Evolutionary conservation across 1,284 basidiomycete genomes (phyloP).

Genomic region (Phellinidium pouzarii): DNA sequence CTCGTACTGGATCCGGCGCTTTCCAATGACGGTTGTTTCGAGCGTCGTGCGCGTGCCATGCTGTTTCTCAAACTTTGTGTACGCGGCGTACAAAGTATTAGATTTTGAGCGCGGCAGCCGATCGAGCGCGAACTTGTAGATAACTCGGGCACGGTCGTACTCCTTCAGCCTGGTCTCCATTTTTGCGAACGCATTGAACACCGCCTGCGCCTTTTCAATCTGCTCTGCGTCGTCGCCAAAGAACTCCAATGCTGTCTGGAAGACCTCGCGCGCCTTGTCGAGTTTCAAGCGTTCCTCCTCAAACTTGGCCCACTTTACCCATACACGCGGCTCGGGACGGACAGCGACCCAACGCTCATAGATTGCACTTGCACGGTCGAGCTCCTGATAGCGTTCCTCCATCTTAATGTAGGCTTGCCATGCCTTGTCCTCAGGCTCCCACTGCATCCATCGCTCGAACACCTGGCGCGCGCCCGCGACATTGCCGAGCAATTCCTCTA

Average conservation of each 20-base stretch:
- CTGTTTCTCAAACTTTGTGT: constrained; percentile 98
- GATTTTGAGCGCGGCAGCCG: constrained; percentile 90
- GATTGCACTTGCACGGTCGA: constrained; percentile 85
- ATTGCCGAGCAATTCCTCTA: constrained; percentile 96
- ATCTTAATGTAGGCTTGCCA: constrained; percentile 99
- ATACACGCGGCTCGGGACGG: constrained; percentile 89
- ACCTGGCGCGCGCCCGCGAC: constrained; percentile 93
- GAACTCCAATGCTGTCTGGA: constrained; percentile 94
- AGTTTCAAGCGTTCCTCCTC: constrained; percentile 86
- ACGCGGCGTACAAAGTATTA: constrained; percentile 77
- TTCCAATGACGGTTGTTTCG: constrained; percentile 92
- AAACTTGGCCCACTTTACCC: constrained; percentile 97
- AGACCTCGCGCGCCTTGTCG: constrained; percentile 93
- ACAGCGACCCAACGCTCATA: constrained; percentile 95
- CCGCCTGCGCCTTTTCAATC: constrained; percentile 93
- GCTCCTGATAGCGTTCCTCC: constrained; percentile 89
- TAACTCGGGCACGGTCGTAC: constrained; percentile 92
- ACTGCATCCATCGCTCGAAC: constrained; percentile 99
- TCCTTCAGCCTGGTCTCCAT: constrained; percentile 97
- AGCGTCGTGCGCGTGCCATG: constrained; percentile 86
- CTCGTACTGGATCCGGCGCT: constrained; percentile 95
- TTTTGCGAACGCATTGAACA: constrained; percentile 94
- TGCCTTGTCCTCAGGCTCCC: constrained; percentile 99
- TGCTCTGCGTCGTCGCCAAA: constrained; percentile 97
- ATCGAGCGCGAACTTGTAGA: constrained; percentile 92